Conservation (phyloP, 2,329 filamentous ascomycete genomes). For the Aspergillus unguis region DNA sequence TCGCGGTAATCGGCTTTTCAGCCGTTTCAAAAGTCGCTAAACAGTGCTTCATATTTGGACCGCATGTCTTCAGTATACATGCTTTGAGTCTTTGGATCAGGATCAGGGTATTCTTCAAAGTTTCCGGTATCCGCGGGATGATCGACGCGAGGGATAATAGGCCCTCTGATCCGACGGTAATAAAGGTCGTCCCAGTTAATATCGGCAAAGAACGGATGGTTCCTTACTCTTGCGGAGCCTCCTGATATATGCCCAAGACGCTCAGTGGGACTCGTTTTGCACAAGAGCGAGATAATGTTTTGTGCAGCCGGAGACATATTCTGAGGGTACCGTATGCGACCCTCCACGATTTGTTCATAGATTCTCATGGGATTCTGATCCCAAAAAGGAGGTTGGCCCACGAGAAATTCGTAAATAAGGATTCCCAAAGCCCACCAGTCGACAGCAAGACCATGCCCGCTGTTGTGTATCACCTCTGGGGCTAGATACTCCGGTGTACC, state of each 20-base stretch:
- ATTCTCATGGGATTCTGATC: slow-evolving; percentile 68
- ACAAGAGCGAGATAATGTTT: slow-evolving; percentile 60
- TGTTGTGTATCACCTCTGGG: slow-evolving; percentile 65
- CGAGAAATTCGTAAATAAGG: slow-evolving; percentile 64
- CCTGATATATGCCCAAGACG: slow-evolving; percentile 62
- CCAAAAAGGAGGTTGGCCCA: slow-evolving; percentile 67
- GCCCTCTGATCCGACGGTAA: slow-evolving; percentile 57
- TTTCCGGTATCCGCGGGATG: slow-evolving; percentile 61
- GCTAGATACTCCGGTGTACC: slow-evolving; percentile 66
- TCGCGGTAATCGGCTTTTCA: not conserved
- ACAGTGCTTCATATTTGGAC: slow-evolving; percentile 58
- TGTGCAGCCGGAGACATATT: slow-evolving; percentile 58
- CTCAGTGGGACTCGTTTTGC: slow-evolving; percentile 62
- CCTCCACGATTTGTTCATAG: slow-evolving; percentile 65
- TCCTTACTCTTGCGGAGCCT: slow-evolving; percentile 57
- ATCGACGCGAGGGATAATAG: slow-evolving; percentile 60
- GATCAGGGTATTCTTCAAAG: slow-evolving; percentile 62
- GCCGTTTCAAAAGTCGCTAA: slow-evolving; percentile 55
- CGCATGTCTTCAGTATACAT: slow-evolving; percentile 59
- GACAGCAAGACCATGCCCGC: slow-evolving; percentile 61
- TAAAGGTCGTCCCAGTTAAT: slow-evolving; percentile 64
- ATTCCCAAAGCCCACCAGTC: slow-evolving; percentile 70
- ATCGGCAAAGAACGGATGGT: slow-evolving; percentile 60
- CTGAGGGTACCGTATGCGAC: slow-evolving; percentile 58
- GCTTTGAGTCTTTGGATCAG: slow-evolving; percentile 50